Base-by-base conservation (phyloP, 2,329 filamentous ascomycete genomes). In the Fusarium guadeloupense region DNA sequence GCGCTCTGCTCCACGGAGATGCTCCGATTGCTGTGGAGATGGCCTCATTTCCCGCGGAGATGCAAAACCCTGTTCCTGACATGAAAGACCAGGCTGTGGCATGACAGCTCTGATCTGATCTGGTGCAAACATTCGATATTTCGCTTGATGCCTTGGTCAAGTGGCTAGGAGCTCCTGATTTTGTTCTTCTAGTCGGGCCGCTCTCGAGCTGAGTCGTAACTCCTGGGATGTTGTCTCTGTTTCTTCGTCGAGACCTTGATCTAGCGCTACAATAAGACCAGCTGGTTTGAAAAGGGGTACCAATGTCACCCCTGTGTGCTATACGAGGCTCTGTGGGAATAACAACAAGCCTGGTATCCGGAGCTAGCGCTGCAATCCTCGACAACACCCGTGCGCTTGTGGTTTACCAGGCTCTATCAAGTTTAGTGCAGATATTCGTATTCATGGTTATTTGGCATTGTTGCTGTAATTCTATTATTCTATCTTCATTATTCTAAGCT, bases 1-100 rank as follows among this genome's bases (percentile, higher is more conserved):
- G n/a, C n/a, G n/a, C n/a, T n/a, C n/a, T n/a, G 25, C 16, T 46
- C 43, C 59, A 45, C 33, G 59, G 59, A 62, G 51, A 62, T 48
- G 9, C 4, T 25, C 43, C 5, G 25, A 40, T 13, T 14, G 10
- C 4, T 45, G 59, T 50, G 57, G 57, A 52, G 45, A 57, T 5
- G 10, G 25, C 10, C 35, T 14, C 21, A 34, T 13, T 6, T 13
- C 9, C 52, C 48, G 19, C 34, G 52, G 52, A 55, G 33, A 54
- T 46, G 19, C 31, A 38, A n/a, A 46, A 46, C 5, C 17, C 6
- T 54, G 52, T 40, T 21, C 52, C 52, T 55, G 23, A 25, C 21
- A 28, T 17, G 21, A 6, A 14, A 37, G 13, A 16, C 54, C 39
- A 9, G 28, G 31, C 16, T 26, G 51, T 62, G 51, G n/a, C 48